Conservation (phyloP, 192 early-diverging fungal genomes). For the Linnemannia exigua region DNA sequence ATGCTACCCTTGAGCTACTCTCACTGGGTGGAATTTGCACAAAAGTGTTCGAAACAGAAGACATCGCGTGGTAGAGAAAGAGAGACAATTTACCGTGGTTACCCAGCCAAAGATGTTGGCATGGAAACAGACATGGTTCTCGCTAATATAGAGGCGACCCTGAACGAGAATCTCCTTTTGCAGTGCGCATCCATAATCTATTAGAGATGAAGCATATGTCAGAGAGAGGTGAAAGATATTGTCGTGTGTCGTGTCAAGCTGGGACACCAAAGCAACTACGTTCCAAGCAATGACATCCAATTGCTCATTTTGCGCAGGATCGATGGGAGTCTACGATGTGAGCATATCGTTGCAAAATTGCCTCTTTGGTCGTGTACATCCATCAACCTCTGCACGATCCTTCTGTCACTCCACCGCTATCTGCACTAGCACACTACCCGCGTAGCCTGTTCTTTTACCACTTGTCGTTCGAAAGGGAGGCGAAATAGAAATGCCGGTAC, state of each 20-base stretch:
- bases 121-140: conserved; percentile 86
- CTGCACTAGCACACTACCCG: not conserved
- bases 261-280: not conserved
- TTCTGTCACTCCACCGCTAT: not conserved
- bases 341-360: not conserved
- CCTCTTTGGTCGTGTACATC: not conserved
- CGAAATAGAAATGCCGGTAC: conserved; percentile 12
- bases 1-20: not conserved
- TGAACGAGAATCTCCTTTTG: conserved; percentile 93
- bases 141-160: conserved; percentile 86
- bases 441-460: not conserved
- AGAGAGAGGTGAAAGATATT: not conserved
- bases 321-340: not conserved
- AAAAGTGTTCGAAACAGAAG: not conserved
- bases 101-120: conserved; percentile 94
- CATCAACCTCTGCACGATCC: not conserved
- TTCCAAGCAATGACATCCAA: not conserved
- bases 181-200: conserved; percentile 87
- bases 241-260: not conserved
- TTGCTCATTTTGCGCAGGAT: not conserved
- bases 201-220: not conserved
- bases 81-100: conserved; percentile 67
- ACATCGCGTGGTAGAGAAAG: not conserved
- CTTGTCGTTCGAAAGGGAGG: not conserved
- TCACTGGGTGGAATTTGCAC: not conserved